These are phyloP conservation scores for Alternaria viburni DNA, from an alignment of 2,329 filamentous ascomycete species.

Conservation along the genomic window DNA sequence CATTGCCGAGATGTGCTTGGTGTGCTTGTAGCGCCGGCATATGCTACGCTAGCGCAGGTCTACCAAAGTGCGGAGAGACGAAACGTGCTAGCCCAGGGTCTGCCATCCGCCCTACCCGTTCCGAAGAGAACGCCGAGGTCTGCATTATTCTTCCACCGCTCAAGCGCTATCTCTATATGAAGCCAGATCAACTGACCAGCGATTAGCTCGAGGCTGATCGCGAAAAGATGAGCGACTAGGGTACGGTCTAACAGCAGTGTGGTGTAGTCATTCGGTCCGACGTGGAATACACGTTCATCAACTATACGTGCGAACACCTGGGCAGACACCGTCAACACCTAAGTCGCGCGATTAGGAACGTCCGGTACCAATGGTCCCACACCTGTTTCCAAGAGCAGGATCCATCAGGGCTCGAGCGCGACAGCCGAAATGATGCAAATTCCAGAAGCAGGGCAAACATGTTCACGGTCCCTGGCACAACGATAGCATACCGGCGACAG, in stretches of 20 bases:
- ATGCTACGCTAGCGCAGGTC: neutral
- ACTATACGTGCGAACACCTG: neutral
- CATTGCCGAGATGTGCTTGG: slow-evolving; percentile 2
- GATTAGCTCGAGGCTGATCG: no score
- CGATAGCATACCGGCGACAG: neutral
- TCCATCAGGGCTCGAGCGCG: neutral
- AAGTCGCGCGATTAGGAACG: neutral
- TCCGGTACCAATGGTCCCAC: neutral
- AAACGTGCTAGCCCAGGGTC: neutral
- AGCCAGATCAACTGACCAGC: slow-evolving; percentile 83
- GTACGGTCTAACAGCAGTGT: neutral
- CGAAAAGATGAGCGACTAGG: neutral
- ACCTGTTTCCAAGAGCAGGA: neutral
- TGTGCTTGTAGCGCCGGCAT: slow-evolving; percentile 5
- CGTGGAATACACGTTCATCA: neutral
- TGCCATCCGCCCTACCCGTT: neutral
- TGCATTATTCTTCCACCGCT: slow-evolving; percentile 78
- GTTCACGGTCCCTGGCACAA: neutral
- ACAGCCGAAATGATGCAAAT: neutral
- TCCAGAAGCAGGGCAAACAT: neutral
- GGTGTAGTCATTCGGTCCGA: neutral
- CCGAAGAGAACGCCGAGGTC: neutral
- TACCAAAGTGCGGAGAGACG: slow-evolving; percentile 2
- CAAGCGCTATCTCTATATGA: slow-evolving; percentile 98
- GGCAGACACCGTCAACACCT: neutral